Evolutionary conservation across 257 asterid genomes (phyloP).

Genomic region (Ilex asprella): DNA sequence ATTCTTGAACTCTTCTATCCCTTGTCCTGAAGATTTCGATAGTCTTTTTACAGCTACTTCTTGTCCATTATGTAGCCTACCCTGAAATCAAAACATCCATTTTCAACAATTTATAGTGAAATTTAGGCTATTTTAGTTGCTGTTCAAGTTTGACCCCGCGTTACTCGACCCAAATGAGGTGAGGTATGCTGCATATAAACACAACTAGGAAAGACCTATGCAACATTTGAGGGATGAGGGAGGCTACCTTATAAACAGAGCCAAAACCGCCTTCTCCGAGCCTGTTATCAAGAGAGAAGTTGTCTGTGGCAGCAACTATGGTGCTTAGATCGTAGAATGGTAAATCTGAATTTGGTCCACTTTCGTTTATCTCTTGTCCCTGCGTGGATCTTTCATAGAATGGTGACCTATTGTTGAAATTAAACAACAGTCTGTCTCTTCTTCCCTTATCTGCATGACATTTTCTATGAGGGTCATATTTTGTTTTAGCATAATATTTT

Average conservation of each 20-base stretch:
- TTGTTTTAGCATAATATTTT: too few relatives aligned
- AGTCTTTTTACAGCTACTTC: slow-evolving; percentile 27
- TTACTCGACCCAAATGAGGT: too few relatives aligned
- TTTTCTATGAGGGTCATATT: too few relatives aligned
- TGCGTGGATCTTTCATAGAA: slow-evolving; percentile 12
- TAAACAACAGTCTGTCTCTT: neutral
- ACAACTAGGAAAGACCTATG: too few relatives aligned
- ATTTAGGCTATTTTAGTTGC: too few relatives aligned
- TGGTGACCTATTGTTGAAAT: neutral
- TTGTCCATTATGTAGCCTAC: slow-evolving; percentile 16
- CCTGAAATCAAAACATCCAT: slow-evolving; percentile 8
- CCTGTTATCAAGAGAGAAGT: slow-evolving; percentile 11
- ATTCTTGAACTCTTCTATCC: slow-evolving; percentile 26
- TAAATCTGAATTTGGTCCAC: slow-evolving; percentile 8
- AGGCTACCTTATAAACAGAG: slow-evolving; percentile 22
- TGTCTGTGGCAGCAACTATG: slow-evolving; percentile 15
- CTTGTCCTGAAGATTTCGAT: slow-evolving; percentile 21
- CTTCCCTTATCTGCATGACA: slow-evolving; percentile 4
- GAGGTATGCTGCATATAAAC: too few relatives aligned
- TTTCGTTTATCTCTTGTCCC: slow-evolving; percentile 12
- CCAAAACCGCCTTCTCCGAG: slow-evolving; percentile 31
- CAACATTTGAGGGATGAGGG: neutral
- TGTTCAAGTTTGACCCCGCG: too few relatives aligned
- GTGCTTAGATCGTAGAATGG: slow-evolving; percentile 13
- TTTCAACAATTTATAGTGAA: too few relatives aligned